These are phyloP conservation scores for Conoideocrella luteorostrata DNA, from an alignment of 2,329 filamentous ascomycete genomes.

Conservation along the genomic window DNA sequence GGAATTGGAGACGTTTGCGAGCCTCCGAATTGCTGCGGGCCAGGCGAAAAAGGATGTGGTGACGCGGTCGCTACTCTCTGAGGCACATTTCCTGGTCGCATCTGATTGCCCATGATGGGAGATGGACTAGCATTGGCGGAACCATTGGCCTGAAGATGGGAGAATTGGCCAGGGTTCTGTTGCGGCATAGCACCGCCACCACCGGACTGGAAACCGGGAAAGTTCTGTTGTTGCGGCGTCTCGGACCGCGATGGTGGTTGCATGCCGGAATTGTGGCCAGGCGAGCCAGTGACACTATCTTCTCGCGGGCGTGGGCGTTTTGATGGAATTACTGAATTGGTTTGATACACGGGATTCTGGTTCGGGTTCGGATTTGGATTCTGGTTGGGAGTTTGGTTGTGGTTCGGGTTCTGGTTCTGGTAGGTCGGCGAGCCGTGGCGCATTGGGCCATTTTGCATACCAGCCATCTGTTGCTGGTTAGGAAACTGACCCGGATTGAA, in stretches of 20 bases:
- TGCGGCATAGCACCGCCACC: constrained; percentile 55
- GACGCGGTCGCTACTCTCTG: constrained; percentile 87
- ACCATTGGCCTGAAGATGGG: constrained; percentile 74
- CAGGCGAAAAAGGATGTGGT: constrained; percentile 82
- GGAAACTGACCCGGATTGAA: constrained; percentile 56
- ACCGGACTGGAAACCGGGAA: constrained; percentile 62
- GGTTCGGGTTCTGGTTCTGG: constrained; percentile 42
- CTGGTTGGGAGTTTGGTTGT: neutral
- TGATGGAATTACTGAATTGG: constrained; percentile 79
- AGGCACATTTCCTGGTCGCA: constrained; percentile 62
- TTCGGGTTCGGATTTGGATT: constrained; percentile 10
- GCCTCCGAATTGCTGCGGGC: constrained; percentile 59
- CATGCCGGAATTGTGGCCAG: constrained; percentile 67
- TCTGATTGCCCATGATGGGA: constrained; percentile 81
- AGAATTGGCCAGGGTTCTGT: constrained; percentile 62
- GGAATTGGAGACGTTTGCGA: constrained; percentile 69
- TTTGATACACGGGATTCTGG: constrained; percentile 61
- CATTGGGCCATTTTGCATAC: constrained; percentile 76
- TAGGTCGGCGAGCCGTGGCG: constrained; percentile 76
- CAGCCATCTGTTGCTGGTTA: constrained; percentile 48
- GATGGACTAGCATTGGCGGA: constrained; percentile 85
- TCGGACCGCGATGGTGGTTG: constrained; percentile 81
- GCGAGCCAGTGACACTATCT: constrained; percentile 78
- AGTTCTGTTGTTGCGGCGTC: constrained; percentile 76
- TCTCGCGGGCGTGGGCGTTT: constrained; percentile 79